phyloP scores from a whole-genome alignment of 805 yeast genomes.

The Wickerhamiella brachini region DNA sequence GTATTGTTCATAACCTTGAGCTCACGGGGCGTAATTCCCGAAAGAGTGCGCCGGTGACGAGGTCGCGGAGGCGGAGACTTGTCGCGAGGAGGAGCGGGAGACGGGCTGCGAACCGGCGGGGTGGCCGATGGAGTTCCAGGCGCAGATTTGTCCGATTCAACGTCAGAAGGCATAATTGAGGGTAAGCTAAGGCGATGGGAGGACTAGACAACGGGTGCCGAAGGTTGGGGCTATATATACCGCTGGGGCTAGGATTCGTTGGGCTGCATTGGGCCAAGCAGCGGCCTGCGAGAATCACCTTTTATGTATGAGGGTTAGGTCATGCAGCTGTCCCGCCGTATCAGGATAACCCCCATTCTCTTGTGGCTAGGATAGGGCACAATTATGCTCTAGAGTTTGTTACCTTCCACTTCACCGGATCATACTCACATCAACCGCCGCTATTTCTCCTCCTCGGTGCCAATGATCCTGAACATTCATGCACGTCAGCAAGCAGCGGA shows the following conservation, averaged over 20 bases:
- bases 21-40: slow-evolving; percentile 87
- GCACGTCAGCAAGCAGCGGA: neutral
- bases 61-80: neutral
- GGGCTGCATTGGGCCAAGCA: neutral
- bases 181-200: neutral
- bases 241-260: neutral
- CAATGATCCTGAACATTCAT: neutral
- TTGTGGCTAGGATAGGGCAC: no score
- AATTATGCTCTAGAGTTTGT: no score
- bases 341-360: no score
- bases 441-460: no score
- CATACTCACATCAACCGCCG: no score
- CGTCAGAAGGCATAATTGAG: neutral
- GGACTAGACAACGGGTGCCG: neutral
- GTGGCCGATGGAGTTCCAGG: neutral
- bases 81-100: neutral
- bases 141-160: neutral
- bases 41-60: slow-evolving; percentile 44
- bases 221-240: neutral
- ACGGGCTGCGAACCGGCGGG: neutral
- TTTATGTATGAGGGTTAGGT: neutral
- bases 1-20: slow-evolving; percentile 68
- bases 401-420: no score
- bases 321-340: neutral
- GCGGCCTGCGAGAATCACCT: neutral